Evolutionary conservation across 2,329 filamentous ascomycete species (phyloP).

Genomic region (Cladobotryum protrusum): DNA sequence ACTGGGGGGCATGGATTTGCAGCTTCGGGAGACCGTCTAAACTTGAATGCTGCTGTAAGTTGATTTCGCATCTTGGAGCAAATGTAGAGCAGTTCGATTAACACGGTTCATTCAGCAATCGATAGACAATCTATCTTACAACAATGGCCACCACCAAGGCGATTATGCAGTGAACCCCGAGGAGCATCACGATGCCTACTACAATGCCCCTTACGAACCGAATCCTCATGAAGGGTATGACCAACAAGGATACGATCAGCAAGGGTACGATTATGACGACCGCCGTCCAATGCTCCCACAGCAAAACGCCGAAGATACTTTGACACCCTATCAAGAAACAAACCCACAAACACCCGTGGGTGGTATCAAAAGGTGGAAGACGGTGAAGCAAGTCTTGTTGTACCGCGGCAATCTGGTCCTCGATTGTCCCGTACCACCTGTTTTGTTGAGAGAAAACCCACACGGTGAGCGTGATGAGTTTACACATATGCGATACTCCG

Average conservation of each 20-base stretch:
- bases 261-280: slow-evolving; percentile 65
- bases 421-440: slow-evolving; percentile 90
- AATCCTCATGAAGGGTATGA: slow-evolving; percentile 38
- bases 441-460: slow-evolving; percentile 77
- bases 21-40: slow-evolving; percentile 68
- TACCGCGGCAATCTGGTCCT: slow-evolving; percentile 96
- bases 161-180: slow-evolving; percentile 77
- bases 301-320: slow-evolving; percentile 40
- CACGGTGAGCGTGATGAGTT: slow-evolving; percentile 91
- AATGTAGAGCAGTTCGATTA: background rate
- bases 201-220: slow-evolving; percentile 74
- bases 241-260: slow-evolving; percentile 29
- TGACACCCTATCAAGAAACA: slow-evolving; percentile 34
- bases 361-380: slow-evolving; percentile 86
- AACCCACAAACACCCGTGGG: slow-evolving; percentile 32
- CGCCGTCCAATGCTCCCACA: slow-evolving; percentile 68
- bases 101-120: slow-evolving; percentile 38
- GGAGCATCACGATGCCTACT: slow-evolving; percentile 82
- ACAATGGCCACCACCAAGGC: slow-evolving; percentile 42
- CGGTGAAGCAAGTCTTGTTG: slow-evolving; percentile 94
- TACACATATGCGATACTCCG: slow-evolving; percentile 88
- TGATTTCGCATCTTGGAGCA: background rate
- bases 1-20: slow-evolving; percentile 32
- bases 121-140: slow-evolving; percentile 45
- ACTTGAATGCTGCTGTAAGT: slow-evolving; percentile 78